Evolutionary conservation across 2,329 filamentous ascomycete genomes (phyloP), one percentile per base, ranked within the genome.

Genomic region (Bipolaris gigantea): DNA sequence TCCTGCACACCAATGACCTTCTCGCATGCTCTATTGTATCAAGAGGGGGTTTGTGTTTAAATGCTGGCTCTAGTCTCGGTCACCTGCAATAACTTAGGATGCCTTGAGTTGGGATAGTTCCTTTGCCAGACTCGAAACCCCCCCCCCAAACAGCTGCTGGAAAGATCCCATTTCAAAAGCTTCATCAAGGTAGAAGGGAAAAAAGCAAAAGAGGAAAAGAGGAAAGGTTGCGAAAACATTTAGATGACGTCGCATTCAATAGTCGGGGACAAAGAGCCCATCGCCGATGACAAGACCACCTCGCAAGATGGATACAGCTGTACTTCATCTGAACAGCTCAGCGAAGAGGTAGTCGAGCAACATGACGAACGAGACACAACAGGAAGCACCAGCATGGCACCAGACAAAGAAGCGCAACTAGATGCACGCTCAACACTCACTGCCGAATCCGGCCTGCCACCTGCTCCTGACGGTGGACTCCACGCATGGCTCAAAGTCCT

Each of bases 401-500:
- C 45, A n/a, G 59, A 63, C 50, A 53, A 51, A 33, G 65, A 67
- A 49, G 45, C 56, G 19, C 56, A 60, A n/a, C 45, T 55, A 16
- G 61, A 69, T 27, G 56, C 62, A 13, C 55, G 56, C 13, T 65
- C 64, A 18, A 62, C 60, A 41, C 40, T 56, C 38, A 60, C 65
- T 5, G 55, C 60, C 1, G 67, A 66, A 27, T 67, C 67, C 8
- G 60, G 60, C 11, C 60, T 72, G 11, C 71, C 69, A n/a, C 57
- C 65, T 25, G 65, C 72, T 4, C 72, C 73, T 13, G 73, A 75
- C 58, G 73, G 73, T 8, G 73, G 72, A 16, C 51, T 75, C 0
- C 72, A 74, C 38, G 73, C 73, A 0, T 75, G 73, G 73, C 53
- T 75, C 15, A 74, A 74, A 53, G 73, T 74, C 0, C 64, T 74